These are phyloP conservation scores for Irpex lacteus DNA, from an alignment of 1,284 basidiomycete species.

Conservation along the genomic window DNA sequence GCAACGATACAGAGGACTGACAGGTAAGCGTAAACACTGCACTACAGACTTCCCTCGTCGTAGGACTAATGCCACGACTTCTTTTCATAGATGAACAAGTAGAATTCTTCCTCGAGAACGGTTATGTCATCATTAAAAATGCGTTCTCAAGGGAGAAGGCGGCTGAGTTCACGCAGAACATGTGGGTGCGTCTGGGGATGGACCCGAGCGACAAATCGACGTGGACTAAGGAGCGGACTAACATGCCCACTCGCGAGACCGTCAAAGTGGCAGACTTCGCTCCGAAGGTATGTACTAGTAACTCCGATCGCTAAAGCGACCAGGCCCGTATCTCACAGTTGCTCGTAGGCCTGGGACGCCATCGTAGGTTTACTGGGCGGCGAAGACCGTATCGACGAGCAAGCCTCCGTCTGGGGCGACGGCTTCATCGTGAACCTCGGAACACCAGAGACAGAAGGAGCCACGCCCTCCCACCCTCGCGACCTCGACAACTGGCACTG, in stretches of 20 bases:
- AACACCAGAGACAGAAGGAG: slow-evolving; percentile 23
- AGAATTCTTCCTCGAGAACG: slow-evolving; percentile 52
- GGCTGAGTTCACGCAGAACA: slow-evolving; percentile 43
- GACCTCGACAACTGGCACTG: slow-evolving; percentile 16
- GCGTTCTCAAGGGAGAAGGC: slow-evolving; percentile 53
- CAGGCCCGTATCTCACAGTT: background rate
- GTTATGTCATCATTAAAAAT: slow-evolving; percentile 51
- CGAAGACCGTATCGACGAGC: slow-evolving; percentile 51
- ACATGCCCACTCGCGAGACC: slow-evolving; percentile 50
- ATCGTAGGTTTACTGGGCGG: slow-evolving; percentile 54
- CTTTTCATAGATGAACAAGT: slow-evolving; percentile 39
- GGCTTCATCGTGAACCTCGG: slow-evolving; percentile 62
- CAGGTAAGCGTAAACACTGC: slow-evolving; percentile 19
- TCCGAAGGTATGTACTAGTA: slow-evolving; percentile 39
- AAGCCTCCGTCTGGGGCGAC: slow-evolving; percentile 47
- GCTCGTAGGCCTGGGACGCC: slow-evolving; percentile 49
- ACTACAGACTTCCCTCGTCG: background rate
- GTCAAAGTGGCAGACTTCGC: slow-evolving; percentile 47
- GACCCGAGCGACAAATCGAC: slow-evolving; percentile 52
- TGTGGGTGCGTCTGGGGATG: slow-evolving; percentile 52
- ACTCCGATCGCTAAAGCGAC: background rate
- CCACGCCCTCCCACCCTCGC: background rate
- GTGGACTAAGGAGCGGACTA: slow-evolving; percentile 53
- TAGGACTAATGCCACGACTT: background rate
- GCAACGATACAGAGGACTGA: slow-evolving; percentile 24